Evolutionary conservation across 2,329 filamentous ascomycete species (phyloP).

Genomic region (Beauveria medogensis): DNA sequence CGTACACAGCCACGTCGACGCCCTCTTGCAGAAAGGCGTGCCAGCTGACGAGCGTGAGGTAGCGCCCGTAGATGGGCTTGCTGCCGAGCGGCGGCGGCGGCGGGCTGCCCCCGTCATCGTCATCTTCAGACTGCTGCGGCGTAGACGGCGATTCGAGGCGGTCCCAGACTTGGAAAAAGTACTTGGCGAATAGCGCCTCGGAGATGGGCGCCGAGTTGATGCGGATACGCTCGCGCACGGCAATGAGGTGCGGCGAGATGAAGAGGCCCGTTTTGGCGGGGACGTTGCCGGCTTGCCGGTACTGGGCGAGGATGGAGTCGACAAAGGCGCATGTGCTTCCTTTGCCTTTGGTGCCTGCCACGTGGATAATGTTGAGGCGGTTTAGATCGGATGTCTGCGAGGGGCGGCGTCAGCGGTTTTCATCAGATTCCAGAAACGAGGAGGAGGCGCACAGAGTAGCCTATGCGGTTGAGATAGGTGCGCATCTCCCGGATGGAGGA

Average conservation of each 20-base stretch:
- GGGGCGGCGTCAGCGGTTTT: background rate
- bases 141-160: conserved; percentile 31
- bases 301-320: conserved; percentile 51
- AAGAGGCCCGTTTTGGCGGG: conserved; percentile 52
- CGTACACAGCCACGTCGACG: conserved; percentile 55
- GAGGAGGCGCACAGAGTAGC: conserved; percentile 50
- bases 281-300: conserved; percentile 27
- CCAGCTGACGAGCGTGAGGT: conserved; percentile 57
- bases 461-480: conserved; percentile 67
- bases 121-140: background rate
- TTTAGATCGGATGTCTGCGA: conserved; percentile 40
- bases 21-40: conserved; percentile 58
- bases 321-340: conserved; percentile 64
- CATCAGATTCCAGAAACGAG: background rate
- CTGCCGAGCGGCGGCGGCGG: conserved; percentile 28
- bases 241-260: conserved; percentile 61
- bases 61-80: conserved; percentile 52
- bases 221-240: conserved; percentile 59
- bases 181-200: conserved; percentile 50
- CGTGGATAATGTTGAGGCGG: conserved; percentile 58
- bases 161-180: conserved; percentile 64
- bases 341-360: conserved; percentile 72
- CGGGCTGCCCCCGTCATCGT: conserved; percentile 12
- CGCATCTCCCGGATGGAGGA: conserved; percentile 69
- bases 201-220: conserved; percentile 51